phyloP scores from a whole-genome alignment of 169 alveolate species.

The Plasmodium fragile region DNA sequence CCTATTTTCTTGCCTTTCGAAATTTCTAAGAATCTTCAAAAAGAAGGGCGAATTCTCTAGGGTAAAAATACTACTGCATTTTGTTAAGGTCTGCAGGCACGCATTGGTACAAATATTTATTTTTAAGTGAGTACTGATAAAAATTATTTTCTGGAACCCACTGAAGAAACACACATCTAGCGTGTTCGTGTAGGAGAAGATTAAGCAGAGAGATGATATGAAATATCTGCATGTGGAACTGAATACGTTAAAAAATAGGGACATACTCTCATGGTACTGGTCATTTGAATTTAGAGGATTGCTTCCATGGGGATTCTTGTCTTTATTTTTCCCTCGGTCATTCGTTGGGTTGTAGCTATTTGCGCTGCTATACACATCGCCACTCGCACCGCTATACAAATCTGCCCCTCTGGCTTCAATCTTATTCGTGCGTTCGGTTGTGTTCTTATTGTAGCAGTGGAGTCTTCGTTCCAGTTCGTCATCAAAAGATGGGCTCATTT shows the following conservation, averaged over 20 bases:
- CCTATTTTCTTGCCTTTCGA: slow-evolving; percentile 42
- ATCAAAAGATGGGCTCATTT: background rate
- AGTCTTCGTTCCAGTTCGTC: slow-evolving; percentile 19
- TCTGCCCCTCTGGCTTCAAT: background rate
- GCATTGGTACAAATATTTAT: slow-evolving; percentile 70
- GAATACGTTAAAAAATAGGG: slow-evolving; percentile 45
- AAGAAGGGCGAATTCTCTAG: slow-evolving; percentile 72
- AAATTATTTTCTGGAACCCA: slow-evolving; percentile 68
- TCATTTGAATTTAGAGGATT: background rate
- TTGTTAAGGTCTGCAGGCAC: slow-evolving; percentile 60
- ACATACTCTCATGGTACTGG: background rate
- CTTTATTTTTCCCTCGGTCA: background rate
- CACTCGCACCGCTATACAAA: background rate
- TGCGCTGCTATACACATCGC: background rate
- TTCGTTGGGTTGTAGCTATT: background rate
- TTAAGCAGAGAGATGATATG: slow-evolving; percentile 59
- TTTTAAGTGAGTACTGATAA: slow-evolving; percentile 56
- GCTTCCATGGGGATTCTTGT: background rate
- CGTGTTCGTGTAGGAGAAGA: slow-evolving; percentile 68
- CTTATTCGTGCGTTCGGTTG: background rate
- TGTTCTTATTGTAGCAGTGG: slow-evolving; percentile 2
- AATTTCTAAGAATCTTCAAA: slow-evolving; percentile 64
- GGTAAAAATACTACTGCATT: slow-evolving; percentile 76
- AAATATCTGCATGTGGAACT: slow-evolving; percentile 74
- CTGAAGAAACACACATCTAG: slow-evolving; percentile 63